Conservation (phyloP, 2,329 filamentous ascomycete genomes). For the Diaporthe longicolla region DNA sequence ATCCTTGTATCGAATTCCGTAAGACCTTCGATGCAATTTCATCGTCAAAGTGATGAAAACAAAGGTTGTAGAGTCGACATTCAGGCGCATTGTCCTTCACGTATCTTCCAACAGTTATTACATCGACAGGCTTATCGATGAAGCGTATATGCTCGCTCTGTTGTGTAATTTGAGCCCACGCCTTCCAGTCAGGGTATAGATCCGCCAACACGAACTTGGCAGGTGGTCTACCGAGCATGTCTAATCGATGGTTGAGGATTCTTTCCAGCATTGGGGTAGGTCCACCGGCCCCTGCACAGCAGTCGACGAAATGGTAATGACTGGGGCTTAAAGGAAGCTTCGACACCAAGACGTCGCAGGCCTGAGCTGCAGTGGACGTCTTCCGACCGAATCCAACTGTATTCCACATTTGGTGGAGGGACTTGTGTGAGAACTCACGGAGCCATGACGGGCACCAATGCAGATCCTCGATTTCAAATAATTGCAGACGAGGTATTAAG, state of each 20-base stretch:
- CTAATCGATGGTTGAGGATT: background rate
- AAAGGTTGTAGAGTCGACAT: slow-evolving; percentile 10
- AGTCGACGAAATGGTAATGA: slow-evolving; percentile 3
- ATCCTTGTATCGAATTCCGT: slow-evolving; percentile 1
- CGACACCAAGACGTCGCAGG: slow-evolving; percentile 3
- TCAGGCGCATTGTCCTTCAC: background rate
- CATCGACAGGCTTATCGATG: background rate
- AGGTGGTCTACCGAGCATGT: background rate
- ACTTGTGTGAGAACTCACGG: slow-evolving; percentile 13
- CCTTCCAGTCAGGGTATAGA: slow-evolving; percentile 21
- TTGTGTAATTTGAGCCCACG: background rate
- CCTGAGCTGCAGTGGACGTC: slow-evolving; percentile 4
- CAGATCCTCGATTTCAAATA: slow-evolving; percentile 13
- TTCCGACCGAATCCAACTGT: background rate
- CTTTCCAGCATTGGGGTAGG: slow-evolving; percentile 10
- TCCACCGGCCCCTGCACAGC: slow-evolving; percentile 9
- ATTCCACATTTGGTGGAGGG: slow-evolving; percentile 18
- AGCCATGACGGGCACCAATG: slow-evolving; percentile 23
- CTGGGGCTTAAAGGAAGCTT: background rate
- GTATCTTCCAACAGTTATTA: background rate
- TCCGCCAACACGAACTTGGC: slow-evolving; percentile 18
- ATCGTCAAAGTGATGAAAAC: slow-evolving; percentile 19
- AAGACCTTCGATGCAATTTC: background rate
- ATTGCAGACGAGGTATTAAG: background rate
- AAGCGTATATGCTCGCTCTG: background rate